Conservation (phyloP, 78 protist species). For the Tieghemostelium lacteum region DNA sequence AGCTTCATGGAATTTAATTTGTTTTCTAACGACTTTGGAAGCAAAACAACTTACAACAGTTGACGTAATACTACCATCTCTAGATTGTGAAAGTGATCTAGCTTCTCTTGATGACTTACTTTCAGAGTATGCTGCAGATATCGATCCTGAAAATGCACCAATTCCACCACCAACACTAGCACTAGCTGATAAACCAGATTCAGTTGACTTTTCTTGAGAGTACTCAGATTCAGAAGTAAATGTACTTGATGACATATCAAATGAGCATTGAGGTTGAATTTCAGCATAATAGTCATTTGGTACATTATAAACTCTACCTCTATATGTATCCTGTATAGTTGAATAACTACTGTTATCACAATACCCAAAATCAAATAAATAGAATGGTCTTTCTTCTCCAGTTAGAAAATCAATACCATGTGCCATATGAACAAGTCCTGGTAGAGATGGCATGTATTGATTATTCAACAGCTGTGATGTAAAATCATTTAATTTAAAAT, state of each 20-base stretch:
- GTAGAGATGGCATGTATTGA: too few species aligned
- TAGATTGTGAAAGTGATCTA: neutral
- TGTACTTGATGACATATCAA: neutral
- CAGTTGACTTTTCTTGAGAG: neutral
- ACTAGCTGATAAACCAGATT: neutral
- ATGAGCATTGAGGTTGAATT: neutral
- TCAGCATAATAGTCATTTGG: conserved; percentile 6
- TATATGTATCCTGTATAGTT: neutral
- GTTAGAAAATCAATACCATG: too few species aligned
- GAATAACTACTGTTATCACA: neutral
- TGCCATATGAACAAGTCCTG: too few species aligned
- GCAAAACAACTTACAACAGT: neutral
- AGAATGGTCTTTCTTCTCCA: neutral
- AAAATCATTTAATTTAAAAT: too few species aligned
- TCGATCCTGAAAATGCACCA: neutral
- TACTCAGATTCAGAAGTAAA: neutral
- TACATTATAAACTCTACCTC: neutral
- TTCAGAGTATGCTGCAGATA: neutral
- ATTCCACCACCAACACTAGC: neutral
- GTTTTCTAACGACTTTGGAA: neutral
- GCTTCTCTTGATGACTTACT: neutral
- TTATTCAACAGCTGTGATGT: too few species aligned
- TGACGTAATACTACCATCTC: neutral
- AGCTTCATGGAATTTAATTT: neutral
- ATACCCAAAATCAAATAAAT: neutral